Evolutionary conservation across 257 asterid genomes (phyloP).

Genomic region (Solanum peruvianum): DNA sequence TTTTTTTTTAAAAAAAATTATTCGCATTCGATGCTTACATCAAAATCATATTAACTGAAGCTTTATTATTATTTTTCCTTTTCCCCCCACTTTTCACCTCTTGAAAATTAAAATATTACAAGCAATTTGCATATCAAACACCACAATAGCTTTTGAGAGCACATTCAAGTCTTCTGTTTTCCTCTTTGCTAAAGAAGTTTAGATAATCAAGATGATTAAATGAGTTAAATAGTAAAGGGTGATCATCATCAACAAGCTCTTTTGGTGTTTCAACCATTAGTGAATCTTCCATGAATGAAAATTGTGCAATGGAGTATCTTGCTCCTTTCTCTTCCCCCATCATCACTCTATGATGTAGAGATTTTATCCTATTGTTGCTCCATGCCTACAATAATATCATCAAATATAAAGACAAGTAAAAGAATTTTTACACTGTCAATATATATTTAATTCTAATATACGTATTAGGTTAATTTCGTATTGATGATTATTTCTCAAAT

Average conservation of each 20-base stretch:
- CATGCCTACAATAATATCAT: slow-evolving; percentile 33
- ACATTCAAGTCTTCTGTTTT: slow-evolving; percentile 47
- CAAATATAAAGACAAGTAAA: neutral
- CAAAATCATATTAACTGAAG: neutral
- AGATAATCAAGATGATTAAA: slow-evolving; percentile 54
- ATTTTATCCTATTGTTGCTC: slow-evolving; percentile 57
- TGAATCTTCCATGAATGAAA: slow-evolving; percentile 46
- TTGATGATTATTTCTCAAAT: neutral
- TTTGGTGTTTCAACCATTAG: slow-evolving; percentile 38
- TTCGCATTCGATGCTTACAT: neutral
- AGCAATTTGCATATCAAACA: slow-evolving; percentile 8
- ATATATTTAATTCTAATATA: too few species aligned
- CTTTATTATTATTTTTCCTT: neutral
- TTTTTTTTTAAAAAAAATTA: too few species aligned
- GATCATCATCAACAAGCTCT: slow-evolving; percentile 45
- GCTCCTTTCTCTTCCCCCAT: slow-evolving; percentile 45
- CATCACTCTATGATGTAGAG: slow-evolving; percentile 51
- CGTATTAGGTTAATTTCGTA: neutral
- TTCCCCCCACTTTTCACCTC: neutral
- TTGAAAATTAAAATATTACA: neutral
- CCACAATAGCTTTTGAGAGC: slow-evolving; percentile 58
- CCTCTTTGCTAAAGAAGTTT: slow-evolving; percentile 49
- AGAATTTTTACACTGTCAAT: neutral
- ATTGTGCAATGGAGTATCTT: slow-evolving; percentile 55
- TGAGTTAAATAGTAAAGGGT: slow-evolving; percentile 41